These are phyloP conservation scores for Russula lepida DNA, from an alignment of 768 basidiomycete genomes.

Conservation along the genomic window DNA sequence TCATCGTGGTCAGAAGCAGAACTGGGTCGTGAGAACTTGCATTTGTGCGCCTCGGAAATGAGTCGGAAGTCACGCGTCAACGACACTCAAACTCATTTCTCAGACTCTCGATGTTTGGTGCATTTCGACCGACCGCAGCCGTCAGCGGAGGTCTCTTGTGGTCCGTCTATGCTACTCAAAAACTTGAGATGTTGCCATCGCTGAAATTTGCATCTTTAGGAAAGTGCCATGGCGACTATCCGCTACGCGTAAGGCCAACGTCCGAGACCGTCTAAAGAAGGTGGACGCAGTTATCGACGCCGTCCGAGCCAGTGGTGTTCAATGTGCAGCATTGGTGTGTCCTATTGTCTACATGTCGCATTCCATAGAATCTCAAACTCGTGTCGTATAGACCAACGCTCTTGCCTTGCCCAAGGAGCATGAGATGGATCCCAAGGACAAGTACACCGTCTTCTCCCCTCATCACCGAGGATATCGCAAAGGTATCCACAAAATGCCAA, in stretches of 20 bases:
- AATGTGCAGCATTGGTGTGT: slow-evolving; percentile 69
- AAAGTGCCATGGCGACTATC: slow-evolving; percentile 94
- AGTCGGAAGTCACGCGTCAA: background rate
- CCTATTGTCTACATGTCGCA: background rate
- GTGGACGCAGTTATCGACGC: slow-evolving; percentile 92
- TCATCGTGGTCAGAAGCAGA: slow-evolving; percentile 19
- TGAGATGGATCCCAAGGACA: slow-evolving; percentile 89
- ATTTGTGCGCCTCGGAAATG: background rate
- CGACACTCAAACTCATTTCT: background rate
- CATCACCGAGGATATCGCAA: slow-evolving; percentile 75
- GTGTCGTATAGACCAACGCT: slow-evolving; percentile 42
- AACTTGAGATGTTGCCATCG: too few relatives aligned
- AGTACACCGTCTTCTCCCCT: slow-evolving; percentile 85
- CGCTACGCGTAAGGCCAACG: slow-evolving; percentile 85
- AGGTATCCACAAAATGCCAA: slow-evolving; percentile 95
- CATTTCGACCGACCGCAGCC: slow-evolving; percentile 66
- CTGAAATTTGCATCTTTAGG: slow-evolving; percentile 40
- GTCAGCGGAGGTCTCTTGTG: slow-evolving; percentile 76
- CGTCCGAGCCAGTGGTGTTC: slow-evolving; percentile 71
- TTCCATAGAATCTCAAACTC: background rate
- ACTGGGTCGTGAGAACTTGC: slow-evolving; percentile 14
- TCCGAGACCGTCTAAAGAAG: slow-evolving; percentile 77
- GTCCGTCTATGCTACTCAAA: slow-evolving; percentile 34
- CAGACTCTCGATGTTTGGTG: slow-evolving; percentile 60
- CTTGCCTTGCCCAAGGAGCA: slow-evolving; percentile 85